Percentiles rank a stretch among this genome's conserved stretches.
phyloP scores from a whole-genome alignment of 1,139 yeast genomes.

The Yamadazyma trypodendri region DNA sequence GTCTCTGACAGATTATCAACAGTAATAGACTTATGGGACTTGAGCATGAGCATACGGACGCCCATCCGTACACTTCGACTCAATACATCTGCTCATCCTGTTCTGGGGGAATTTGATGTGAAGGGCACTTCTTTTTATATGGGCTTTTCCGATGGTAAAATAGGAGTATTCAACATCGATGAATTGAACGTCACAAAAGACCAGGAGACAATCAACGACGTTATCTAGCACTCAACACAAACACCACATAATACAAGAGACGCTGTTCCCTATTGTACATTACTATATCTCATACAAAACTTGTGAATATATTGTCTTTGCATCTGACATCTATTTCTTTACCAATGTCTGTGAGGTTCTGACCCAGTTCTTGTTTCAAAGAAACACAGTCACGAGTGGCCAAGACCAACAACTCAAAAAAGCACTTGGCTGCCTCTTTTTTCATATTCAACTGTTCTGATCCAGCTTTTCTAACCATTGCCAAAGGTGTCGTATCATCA shows the following conservation, averaged over 20 bases:
- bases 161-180: conserved; percentile 7
- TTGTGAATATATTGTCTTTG: conserved; percentile 48
- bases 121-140: conserved; percentile 23
- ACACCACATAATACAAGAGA: too few species aligned
- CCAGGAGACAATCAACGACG: conserved; percentile 15
- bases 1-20: conserved; percentile 19
- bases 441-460: conserved; percentile 35
- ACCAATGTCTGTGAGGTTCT: conserved; percentile 40
- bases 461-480: conserved; percentile 19
- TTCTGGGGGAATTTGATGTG: conserved; percentile 17
- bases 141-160: conserved; percentile 28
- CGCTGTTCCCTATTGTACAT: conserved; percentile 20
- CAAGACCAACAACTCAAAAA: conserved; percentile 79
- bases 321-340: conserved; percentile 57
- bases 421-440: conserved; percentile 68
- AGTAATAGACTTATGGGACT: conserved; percentile 56
- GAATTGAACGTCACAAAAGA: background rate
- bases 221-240: background rate
- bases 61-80: conserved; percentile 26
- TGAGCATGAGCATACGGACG: conserved; percentile 34
- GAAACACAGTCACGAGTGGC: conserved; percentile 75
- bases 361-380: conserved; percentile 50
- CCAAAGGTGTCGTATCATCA: conserved; percentile 27
- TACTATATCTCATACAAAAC: conserved; percentile 24
- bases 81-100: conserved; percentile 9